These are phyloP conservation scores for Candida caryicola DNA, from an alignment of 805 yeast species.

Conservation along the genomic window DNA sequence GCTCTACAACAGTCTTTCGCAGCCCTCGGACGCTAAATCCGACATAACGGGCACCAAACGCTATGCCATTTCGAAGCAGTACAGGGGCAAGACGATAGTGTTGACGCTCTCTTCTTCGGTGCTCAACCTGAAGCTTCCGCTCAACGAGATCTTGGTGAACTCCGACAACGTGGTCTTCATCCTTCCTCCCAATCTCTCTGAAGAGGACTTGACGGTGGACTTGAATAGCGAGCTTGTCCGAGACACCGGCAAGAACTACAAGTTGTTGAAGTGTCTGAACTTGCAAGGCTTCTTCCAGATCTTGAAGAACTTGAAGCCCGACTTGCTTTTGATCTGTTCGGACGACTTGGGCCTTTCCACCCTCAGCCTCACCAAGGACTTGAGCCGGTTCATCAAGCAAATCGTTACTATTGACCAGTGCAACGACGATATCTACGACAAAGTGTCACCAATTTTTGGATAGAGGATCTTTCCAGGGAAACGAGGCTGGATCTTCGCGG, in stretches of 20 bases:
- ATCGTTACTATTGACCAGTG: conserved; percentile 29
- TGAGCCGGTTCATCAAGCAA: conserved; percentile 37
- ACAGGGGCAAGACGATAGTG: conserved; percentile 35
- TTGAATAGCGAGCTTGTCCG: conserved; percentile 9
- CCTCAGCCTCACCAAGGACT: conserved; percentile 29
- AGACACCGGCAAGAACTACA: conserved; percentile 25
- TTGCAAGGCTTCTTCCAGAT: conserved; percentile 40
- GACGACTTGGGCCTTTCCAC: conserved; percentile 39
- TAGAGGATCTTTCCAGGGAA: not conserved
- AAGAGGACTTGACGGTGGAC: conserved; percentile 31
- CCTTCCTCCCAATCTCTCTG: conserved; percentile 40
- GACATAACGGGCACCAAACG: conserved; percentile 3
- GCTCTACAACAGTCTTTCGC: conserved; percentile 21
- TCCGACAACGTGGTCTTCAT: conserved; percentile 42
- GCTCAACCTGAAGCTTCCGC: conserved; percentile 34
- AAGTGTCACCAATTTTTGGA: conserved; percentile 20
- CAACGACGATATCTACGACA: conserved; percentile 19
- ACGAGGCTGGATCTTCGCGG: not conserved
- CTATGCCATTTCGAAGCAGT: conserved; percentile 12
- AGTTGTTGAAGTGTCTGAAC: conserved; percentile 38
- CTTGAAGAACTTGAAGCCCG: conserved; percentile 40
- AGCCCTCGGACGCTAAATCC: conserved; percentile 1
- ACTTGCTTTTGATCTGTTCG: conserved; percentile 37
- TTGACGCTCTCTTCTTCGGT: conserved; percentile 42
- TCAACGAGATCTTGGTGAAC: conserved; percentile 35